Evolutionary conservation across 2,329 filamentous ascomycete genomes (phyloP), one percentile per base, ranked within the genome.

Genomic region (Alternaria hordeiaustralica): DNA sequence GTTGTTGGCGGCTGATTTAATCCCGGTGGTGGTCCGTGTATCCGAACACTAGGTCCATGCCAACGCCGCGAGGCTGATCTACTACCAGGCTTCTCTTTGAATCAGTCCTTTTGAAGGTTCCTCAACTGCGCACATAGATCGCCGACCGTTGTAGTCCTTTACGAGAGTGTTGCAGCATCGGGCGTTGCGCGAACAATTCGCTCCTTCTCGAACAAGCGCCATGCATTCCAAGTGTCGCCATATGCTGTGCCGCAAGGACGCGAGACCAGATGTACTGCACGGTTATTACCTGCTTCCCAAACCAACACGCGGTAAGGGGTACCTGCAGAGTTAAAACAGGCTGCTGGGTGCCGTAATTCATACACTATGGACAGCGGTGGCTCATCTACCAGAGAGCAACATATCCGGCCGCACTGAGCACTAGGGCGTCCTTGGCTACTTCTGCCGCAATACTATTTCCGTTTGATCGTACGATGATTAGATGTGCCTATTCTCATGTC

Each of bases 21-120:
- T 58, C 61, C 26, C 6, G 15, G 20, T 36, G 21, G 20, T 63
- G 59, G 61, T 63, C 72, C 72, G 72, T 55, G 58, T 71, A 69
- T 53, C 74, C 72, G 74, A 69, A 66, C 68, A 61, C 69, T 63
- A 64, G 62, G 65, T 57, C 56, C 45, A 54, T 60, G 60, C 60
- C 56, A n/a, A 59, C 25, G 25, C 50, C 49, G 55, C 56, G 56
- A 30, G 47, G 56, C 25, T 44, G 43, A 51, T 55, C 43, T 44
- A 44, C 49, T 28, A 41, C 18, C 50, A 20, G 41, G 18, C 26
- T 7, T 36, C 30, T 50, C 55, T 47, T 60, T 43, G 15, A 30
- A 51, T 44, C 21, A 30, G 30, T 33, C 20, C 15, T 45, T 10
- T 15, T 26, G n/a, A 46, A 18, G 30, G 6, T 18, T 20, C 7